phyloP scores from a whole-genome alignment of 2,329 filamentous ascomycete species.

The Dactylellina haptotyla region DNA sequence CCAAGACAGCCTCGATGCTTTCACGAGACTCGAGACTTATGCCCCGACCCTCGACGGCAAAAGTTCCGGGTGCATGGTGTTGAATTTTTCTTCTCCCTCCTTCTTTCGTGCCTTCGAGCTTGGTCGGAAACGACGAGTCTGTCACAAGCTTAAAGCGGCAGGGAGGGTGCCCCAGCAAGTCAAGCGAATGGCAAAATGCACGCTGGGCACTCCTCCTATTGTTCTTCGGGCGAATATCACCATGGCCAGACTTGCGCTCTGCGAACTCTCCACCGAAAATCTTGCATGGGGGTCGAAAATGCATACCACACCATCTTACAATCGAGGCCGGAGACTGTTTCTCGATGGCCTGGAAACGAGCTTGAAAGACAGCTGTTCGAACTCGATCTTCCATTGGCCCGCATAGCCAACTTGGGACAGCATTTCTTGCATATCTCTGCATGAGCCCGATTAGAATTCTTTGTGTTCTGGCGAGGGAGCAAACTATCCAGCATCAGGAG shows the following conservation, averaged over 20 bases:
- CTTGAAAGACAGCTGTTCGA: not conserved
- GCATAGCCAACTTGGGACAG: not conserved
- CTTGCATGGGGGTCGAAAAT: conserved; percentile 29
- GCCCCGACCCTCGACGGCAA: conserved; percentile 45
- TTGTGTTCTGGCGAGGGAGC: not conserved
- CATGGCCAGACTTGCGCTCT: conserved; percentile 1
- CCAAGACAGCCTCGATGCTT: conserved; percentile 25
- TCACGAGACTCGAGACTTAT: conserved; percentile 23
- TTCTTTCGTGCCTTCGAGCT: too few species aligned
- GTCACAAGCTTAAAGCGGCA: conserved; percentile 43
- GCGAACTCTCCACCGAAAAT: not conserved
- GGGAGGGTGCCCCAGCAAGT: conserved; percentile 16
- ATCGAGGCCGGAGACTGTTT: not conserved
- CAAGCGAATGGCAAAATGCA: conserved; percentile 45
- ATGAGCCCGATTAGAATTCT: not conserved
- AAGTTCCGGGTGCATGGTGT: conserved; percentile 33
- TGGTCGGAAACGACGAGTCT: conserved; percentile 21
- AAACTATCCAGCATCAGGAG: not conserved
- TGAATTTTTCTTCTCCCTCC: conserved; percentile 21
- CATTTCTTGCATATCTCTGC: conserved; percentile 34
- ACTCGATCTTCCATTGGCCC: conserved; percentile 21
- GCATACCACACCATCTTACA: not conserved
- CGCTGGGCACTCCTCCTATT: conserved; percentile 17
- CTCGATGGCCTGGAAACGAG: not conserved
- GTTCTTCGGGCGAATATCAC: conserved; percentile 3